phyloP scores from a whole-genome alignment of 2,329 filamentous ascomycete genomes.

The Cladophialophora bantiana region DNA sequence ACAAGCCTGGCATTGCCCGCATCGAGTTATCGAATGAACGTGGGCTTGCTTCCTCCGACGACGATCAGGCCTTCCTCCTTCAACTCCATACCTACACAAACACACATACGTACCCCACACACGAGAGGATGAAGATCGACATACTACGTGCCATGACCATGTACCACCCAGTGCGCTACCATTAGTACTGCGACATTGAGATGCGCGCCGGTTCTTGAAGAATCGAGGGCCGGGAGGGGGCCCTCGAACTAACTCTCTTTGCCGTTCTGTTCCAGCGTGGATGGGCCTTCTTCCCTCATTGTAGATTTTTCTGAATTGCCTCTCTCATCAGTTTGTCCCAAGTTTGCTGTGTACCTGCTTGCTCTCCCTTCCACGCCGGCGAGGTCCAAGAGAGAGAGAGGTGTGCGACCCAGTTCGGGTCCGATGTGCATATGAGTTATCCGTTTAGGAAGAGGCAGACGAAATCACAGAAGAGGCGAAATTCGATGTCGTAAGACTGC shows the following conservation, averaged over 20 bases:
- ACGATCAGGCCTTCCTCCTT: constrained; percentile 3
- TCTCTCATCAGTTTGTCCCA: too few relatives aligned
- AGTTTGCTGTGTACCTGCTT: too few relatives aligned
- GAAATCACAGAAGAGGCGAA: neutral
- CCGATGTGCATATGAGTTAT: neutral
- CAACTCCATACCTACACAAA: too few relatives aligned
- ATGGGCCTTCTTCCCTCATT: too few relatives aligned
- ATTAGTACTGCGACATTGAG: constrained; percentile 18
- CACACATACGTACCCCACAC: constrained; percentile 8
- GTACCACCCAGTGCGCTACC: neutral
- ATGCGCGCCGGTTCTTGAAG: constrained; percentile 2
- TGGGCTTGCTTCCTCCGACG: neutral
- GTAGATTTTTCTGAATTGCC: too few relatives aligned
- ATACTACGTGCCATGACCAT: neutral
- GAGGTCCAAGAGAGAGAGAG: neutral
- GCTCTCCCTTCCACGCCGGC: too few relatives aligned
- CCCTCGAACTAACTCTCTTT: neutral
- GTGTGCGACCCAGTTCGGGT: neutral
- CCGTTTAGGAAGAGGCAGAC: neutral
- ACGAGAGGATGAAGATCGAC: constrained; percentile 17
- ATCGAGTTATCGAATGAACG: neutral
- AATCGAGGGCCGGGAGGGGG: neutral
- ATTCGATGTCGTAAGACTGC: neutral
- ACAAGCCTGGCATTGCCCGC: neutral
- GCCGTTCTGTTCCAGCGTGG: neutral